A percentile compares a stretch with the other conserved stretches of the same genome.
These are phyloP conservation scores for Colletotrichum falcatum DNA, from an alignment of 2,329 filamentous ascomycete species.

Conservation along the genomic window DNA sequence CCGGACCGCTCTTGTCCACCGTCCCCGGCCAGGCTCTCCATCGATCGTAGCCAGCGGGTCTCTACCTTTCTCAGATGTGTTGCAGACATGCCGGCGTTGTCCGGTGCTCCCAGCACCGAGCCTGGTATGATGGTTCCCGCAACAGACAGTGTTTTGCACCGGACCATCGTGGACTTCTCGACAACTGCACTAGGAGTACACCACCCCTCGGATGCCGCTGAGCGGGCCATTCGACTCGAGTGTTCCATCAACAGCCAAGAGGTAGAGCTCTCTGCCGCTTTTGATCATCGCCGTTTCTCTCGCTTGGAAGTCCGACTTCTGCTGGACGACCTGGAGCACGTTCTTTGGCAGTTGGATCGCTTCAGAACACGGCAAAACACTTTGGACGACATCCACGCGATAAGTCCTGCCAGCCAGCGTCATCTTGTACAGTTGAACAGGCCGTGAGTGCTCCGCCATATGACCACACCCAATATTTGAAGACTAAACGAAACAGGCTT, in stretches of 20 bases:
- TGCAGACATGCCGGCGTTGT: neutral
- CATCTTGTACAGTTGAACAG: conserved; percentile 21
- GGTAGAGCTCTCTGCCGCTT: neutral
- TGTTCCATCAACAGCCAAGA: neutral
- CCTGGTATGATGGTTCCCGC: no score
- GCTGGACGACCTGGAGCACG: conserved; percentile 16
- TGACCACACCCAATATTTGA: rapidly evolving
- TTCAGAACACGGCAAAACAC: neutral
- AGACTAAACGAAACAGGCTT: neutral
- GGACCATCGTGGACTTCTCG: neutral
- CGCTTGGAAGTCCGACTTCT: neutral
- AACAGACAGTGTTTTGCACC: neutral
- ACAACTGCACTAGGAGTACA: neutral
- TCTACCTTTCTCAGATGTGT: neutral
- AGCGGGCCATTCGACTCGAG: neutral
- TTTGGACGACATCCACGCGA: neutral
- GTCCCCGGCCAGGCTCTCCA: neutral
- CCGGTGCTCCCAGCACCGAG: neutral
- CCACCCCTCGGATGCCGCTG: neutral
- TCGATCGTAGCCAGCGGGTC: neutral
- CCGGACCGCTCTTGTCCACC: neutral
- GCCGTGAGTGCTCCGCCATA: conserved; percentile 6
- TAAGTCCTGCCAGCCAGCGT: conserved; percentile 14
- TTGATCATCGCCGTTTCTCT: neutral
- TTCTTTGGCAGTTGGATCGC: conserved; percentile 16